Conservation (phyloP, 108 stramenopile genomes). For the Nitzschia putrida region DNA sequence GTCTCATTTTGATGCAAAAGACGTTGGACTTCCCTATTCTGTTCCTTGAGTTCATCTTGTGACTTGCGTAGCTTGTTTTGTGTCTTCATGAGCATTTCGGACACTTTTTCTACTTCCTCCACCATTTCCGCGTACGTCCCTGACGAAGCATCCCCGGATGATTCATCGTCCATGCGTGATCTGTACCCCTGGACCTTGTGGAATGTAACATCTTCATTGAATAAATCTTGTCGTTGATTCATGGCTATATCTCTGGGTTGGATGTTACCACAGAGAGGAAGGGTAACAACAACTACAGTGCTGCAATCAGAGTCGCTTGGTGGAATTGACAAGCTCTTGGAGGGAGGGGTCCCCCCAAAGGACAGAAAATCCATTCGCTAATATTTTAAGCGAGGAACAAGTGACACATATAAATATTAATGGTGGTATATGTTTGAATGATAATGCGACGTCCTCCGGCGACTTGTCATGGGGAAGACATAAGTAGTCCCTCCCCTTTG, state of each 20-base stretch:
- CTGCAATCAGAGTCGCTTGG: too few relatives aligned
- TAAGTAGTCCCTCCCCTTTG: too few relatives aligned
- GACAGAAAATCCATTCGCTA: too few relatives aligned
- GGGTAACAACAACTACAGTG: too few relatives aligned
- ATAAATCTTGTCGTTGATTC: constrained; percentile 3
- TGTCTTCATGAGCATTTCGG: constrained; percentile 15
- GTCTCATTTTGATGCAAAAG: constrained; percentile 10
- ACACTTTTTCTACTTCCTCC: constrained; percentile 26
- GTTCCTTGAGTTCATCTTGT: constrained; percentile 11
- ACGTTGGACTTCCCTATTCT: constrained; percentile 13
- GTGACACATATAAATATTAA: too few relatives aligned
- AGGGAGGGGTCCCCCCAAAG: too few relatives aligned
- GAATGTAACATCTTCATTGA: constrained; percentile 7
- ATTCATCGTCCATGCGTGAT: constrained; percentile 1
- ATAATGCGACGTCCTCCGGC: too few relatives aligned
- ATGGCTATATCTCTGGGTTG: background rate
- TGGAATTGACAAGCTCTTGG: too few relatives aligned
- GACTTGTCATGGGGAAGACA: too few relatives aligned
- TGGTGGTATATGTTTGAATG: too few relatives aligned
- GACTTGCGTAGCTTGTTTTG: constrained; percentile 11
- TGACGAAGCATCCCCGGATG: background rate
- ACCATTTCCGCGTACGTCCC: constrained; percentile 26
- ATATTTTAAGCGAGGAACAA: too few relatives aligned
- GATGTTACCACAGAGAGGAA: too few relatives aligned
- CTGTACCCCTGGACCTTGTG: constrained; percentile 16